Percentiles rank a stretch among this genome's conserved stretches.
Evolutionary conservation across 2,329 filamentous ascomycete species (phyloP).

Genomic region (Nigrospora oryzae): DNA sequence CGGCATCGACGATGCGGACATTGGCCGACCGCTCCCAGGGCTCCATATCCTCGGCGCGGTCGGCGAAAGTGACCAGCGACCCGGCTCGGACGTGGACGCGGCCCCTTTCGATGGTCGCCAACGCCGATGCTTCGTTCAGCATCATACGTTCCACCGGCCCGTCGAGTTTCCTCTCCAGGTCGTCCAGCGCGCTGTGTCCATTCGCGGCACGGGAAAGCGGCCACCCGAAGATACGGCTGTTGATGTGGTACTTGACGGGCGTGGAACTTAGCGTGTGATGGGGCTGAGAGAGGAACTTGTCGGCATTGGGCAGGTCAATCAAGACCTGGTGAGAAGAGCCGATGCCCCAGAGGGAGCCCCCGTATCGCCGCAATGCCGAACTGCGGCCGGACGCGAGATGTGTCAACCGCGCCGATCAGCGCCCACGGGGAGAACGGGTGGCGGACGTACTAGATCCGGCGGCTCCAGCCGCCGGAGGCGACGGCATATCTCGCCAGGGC

Average conservation of each 20-base stretch:
- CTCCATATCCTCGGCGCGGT: constrained; percentile 1
- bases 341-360: constrained; percentile 8
- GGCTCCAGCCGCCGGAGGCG: background rate
- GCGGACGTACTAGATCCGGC: constrained; percentile 1
- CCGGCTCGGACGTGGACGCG: constrained; percentile 2
- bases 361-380: constrained; percentile 1
- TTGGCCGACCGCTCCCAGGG: constrained; percentile 8
- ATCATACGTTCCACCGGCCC: background rate
- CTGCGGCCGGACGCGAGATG: background rate
- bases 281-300: constrained; percentile 5
- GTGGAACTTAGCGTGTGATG: background rate
- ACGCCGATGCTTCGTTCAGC: constrained; percentile 4
- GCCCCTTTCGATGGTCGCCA: constrained; percentile 4
- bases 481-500: constrained; percentile 1
- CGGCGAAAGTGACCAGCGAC: constrained; percentile 5
- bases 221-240: constrained; percentile 7
- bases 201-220: background rate
- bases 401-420: background rate
- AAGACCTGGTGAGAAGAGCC: constrained; percentile 17
- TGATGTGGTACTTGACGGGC: constrained; percentile 1
- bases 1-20: background rate
- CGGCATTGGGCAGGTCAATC: constrained; percentile 10
- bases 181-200: background rate
- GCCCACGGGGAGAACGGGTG: background rate
- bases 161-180: constrained; percentile 5